Percentiles rank a stretch among this genome's conserved stretches.
These are phyloP conservation scores for Mucor piriformis DNA, from an alignment of 371 early-diverging fungal genomes.

Conservation along the genomic window DNA sequence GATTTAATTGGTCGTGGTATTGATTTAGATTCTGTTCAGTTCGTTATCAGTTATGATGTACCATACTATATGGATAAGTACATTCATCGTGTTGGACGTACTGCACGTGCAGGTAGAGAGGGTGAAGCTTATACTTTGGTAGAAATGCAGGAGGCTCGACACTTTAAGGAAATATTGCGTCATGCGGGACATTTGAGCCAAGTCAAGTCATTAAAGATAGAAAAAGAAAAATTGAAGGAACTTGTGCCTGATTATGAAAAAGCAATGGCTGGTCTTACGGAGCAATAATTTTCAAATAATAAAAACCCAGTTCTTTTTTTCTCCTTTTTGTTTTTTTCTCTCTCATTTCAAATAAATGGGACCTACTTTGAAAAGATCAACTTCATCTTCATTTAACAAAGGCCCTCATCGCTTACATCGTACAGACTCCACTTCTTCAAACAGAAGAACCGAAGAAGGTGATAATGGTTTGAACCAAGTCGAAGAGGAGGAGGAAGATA, in stretches of 20 bases:
- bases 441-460: slow-evolving; percentile 6
- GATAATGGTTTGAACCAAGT: neutral
- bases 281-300: slow-evolving; percentile 3
- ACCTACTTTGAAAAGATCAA: slow-evolving; percentile 10
- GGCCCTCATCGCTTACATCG: neutral
- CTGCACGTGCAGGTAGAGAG: slow-evolving; percentile 93
- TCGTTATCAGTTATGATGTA: slow-evolving; percentile 94
- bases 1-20: slow-evolving; percentile 97
- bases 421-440: slow-evolving; percentile 1
- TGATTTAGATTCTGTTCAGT: slow-evolving; percentile 83
- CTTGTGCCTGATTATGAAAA: slow-evolving; percentile 32
- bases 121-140: slow-evolving; percentile 91
- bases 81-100: slow-evolving; percentile 98
- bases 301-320: neutral
- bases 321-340: slow-evolving; percentile 4
- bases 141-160: slow-evolving; percentile 75
- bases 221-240: slow-evolving; percentile 34
- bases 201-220: slow-evolving; percentile 52
- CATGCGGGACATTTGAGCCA: slow-evolving; percentile 69
- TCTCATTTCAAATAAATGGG: neutral
- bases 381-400: slow-evolving; percentile 4
- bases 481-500: slow-evolving; percentile 15
- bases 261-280: slow-evolving; percentile 24
- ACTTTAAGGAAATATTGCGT: slow-evolving; percentile 78
- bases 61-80: slow-evolving; percentile 90